Conservation (phyloP, 495 filamentous ascomycete genomes). For the Beverwykella pulmonaria region DNA sequence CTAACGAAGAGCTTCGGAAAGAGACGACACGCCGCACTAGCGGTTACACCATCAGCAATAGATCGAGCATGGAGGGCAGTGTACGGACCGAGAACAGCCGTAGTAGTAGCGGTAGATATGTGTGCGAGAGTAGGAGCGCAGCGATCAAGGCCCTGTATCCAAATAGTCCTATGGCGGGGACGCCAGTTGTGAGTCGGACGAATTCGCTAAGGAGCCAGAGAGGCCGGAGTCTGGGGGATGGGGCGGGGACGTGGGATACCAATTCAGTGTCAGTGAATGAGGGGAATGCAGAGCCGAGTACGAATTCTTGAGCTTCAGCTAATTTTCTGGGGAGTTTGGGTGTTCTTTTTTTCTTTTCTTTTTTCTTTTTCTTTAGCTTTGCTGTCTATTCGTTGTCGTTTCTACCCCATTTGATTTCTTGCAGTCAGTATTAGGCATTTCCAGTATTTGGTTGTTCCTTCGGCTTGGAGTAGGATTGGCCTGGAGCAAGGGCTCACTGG, state of each 20-base stretch:
- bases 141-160: constrained; percentile 39
- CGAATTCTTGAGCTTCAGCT: neutral
- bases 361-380: neutral
- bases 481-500: neutral
- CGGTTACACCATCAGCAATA: constrained; percentile 27
- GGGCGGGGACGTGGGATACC: constrained; percentile 12
- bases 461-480: too few relatives aligned
- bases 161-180: constrained; percentile 27
- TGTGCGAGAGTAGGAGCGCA: constrained; percentile 33
- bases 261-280: neutral
- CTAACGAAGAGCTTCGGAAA: constrained; percentile 20
- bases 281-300: neutral
- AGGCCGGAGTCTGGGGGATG: neutral
- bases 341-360: neutral
- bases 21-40: constrained; percentile 24
- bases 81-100: neutral
- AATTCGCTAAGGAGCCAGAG: constrained; percentile 12
- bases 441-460: too few relatives aligned
- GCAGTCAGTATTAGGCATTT: too few relatives aligned
- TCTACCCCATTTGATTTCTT: neutral
- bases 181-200: constrained; percentile 6
- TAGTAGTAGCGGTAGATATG: constrained; percentile 9
- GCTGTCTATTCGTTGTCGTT: neutral
- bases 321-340: neutral
- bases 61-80: constrained; percentile 21